phyloP scores from a whole-genome alignment of 2,329 filamentous ascomycete species.

The Bipolaris oryzae region DNA sequence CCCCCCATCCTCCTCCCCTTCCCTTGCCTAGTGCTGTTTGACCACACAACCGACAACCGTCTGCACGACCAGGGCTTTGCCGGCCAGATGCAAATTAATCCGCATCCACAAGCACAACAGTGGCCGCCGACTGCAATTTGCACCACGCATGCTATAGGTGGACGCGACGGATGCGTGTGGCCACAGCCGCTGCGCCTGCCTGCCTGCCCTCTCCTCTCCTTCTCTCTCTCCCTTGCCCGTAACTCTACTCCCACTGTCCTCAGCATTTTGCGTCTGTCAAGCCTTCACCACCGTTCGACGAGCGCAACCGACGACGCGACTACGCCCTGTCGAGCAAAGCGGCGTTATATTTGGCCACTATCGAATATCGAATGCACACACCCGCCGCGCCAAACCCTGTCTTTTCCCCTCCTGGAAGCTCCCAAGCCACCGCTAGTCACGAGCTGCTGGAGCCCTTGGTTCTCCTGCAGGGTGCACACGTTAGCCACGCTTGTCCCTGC shows the following conservation, averaged over 20 bases:
- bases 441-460: conserved; percentile 14
- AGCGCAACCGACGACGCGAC: not conserved
- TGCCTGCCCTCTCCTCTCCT: not conserved
- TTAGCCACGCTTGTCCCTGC: conserved; percentile 27
- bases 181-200: not conserved
- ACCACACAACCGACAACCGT: conserved; percentile 24
- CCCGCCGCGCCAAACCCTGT: conserved; percentile 18
- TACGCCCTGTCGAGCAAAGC: conserved; percentile 14
- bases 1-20: not conserved
- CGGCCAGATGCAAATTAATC: conserved; percentile 28
- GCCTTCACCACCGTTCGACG: not conserved
- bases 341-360: conserved; percentile 33
- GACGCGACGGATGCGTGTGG: too few relatives aligned
- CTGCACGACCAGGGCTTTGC: conserved; percentile 21
- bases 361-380: conserved; percentile 33
- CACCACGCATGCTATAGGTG: not conserved
- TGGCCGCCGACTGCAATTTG: conserved; percentile 10
- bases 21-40: conserved; percentile 29
- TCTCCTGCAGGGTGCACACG: conserved; percentile 29
- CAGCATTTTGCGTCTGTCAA: not conserved
- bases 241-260: not conserved
- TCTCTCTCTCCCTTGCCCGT: not conserved
- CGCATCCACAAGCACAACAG: conserved; percentile 6
- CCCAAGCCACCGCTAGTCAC: conserved; percentile 16
- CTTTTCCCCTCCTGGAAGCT: conserved; percentile 21